Conservation (phyloP, 192 early-diverging fungal genomes). For the Cladochytrium replicatum region DNA sequence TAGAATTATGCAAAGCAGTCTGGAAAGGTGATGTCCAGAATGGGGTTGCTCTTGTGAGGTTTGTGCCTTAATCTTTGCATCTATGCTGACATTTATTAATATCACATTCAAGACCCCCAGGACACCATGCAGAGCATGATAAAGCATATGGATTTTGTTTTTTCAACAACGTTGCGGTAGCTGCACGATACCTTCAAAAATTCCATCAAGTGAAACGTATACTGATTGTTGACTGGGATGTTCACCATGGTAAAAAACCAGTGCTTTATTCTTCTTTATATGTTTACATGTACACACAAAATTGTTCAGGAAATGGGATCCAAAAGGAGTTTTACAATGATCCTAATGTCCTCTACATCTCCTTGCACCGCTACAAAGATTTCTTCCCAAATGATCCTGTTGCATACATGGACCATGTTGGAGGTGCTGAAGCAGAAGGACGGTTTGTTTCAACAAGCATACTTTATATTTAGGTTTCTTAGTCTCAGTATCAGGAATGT, state of each 20-base stretch:
- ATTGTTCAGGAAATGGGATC: slow-evolving; percentile 72
- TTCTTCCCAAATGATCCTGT: slow-evolving; percentile 68
- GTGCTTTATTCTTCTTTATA: neutral
- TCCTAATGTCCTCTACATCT: slow-evolving; percentile 71
- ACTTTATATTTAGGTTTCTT: slow-evolving; percentile 1
- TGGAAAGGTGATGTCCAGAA: slow-evolving; percentile 51
- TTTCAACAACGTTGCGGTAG: slow-evolving; percentile 83
- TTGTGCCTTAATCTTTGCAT: neutral
- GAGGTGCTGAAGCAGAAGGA: slow-evolving; percentile 46
- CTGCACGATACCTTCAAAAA: slow-evolving; percentile 50
- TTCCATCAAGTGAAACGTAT: slow-evolving; percentile 42
- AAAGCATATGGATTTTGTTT: slow-evolving; percentile 76
- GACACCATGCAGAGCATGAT: slow-evolving; percentile 79
- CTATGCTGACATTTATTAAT: neutral
- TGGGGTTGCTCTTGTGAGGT: slow-evolving; percentile 72
- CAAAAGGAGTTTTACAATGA: slow-evolving; percentile 72
- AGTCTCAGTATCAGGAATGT: slow-evolving; percentile 68
- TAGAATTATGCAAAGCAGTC: slow-evolving; percentile 64
- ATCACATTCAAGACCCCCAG: slow-evolving; percentile 58
- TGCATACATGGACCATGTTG: slow-evolving; percentile 46
- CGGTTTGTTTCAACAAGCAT: slow-evolving; percentile 26
- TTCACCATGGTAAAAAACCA: slow-evolving; percentile 68
- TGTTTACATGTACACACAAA: neutral
- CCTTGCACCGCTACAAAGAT: slow-evolving; percentile 77
- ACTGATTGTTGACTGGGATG: slow-evolving; percentile 89